Evolutionary conservation across 805 yeast genomes (phyloP).

Genomic region (Cyberlindnera mycetangii): DNA sequence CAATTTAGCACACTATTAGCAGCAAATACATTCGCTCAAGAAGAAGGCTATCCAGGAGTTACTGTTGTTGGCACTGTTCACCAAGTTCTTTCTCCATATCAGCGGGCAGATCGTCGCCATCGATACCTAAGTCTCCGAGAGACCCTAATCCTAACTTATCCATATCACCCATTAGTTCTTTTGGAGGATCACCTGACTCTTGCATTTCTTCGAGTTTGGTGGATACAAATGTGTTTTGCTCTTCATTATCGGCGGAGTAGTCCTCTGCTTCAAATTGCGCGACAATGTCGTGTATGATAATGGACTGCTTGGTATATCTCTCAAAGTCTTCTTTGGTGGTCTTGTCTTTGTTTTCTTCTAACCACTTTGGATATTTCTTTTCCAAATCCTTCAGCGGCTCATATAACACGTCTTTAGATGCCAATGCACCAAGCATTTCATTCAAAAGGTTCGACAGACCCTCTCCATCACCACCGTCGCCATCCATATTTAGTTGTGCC

Average conservation of each 20-base stretch:
- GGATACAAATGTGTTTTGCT: conserved; percentile 50
- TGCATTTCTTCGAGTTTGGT: conserved; percentile 64
- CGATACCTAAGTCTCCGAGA: conserved; percentile 41
- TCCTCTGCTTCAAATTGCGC: conserved; percentile 60
- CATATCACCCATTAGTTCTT: conserved; percentile 63
- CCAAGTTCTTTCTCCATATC: conserved; percentile 40
- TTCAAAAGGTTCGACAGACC: conserved; percentile 54
- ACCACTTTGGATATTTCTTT: conserved; percentile 68
- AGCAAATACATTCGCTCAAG: not conserved
- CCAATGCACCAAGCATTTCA: conserved; percentile 76
- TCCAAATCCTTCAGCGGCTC: conserved; percentile 85
- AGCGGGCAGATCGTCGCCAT: conserved; percentile 49
- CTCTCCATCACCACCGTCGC: conserved; percentile 45
- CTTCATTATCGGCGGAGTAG: conserved; percentile 48
- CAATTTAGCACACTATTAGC: not conserved
- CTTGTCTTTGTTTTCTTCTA: conserved; percentile 48
- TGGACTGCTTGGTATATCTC: conserved; percentile 60
- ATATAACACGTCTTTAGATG: conserved; percentile 81
- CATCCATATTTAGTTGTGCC: conserved; percentile 52
- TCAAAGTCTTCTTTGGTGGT: conserved; percentile 40
- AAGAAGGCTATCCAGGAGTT: too few species aligned
- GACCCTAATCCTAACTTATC: conserved; percentile 36
- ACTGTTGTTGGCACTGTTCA: conserved; percentile 44
- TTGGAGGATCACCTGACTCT: conserved; percentile 77
- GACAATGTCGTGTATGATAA: conserved; percentile 58